Conservation (phyloP, 78 protist species). For the Paratrimastix pyriformis region DNA sequence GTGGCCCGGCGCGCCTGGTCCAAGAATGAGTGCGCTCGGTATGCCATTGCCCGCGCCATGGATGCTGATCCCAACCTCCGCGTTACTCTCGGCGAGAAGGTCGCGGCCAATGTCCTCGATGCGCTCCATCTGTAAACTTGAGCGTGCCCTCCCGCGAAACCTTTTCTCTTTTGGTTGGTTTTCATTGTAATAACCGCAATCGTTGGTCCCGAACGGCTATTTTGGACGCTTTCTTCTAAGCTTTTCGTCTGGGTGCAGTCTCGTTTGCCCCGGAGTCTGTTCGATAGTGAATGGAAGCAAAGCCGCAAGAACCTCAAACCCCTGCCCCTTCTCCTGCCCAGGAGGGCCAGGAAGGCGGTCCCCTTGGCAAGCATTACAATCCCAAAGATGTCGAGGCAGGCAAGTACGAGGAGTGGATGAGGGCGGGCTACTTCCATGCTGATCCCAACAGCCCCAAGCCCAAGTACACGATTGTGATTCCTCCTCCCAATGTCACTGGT, state of each 20-base stretch:
- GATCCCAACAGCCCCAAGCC: constrained; percentile 16
- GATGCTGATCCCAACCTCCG: neutral
- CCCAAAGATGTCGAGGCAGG: constrained; percentile 65
- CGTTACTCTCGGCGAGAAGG: neutral
- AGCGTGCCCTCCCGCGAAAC: too few relatives aligned
- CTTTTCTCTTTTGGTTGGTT: too few relatives aligned
- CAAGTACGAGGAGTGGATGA: constrained; percentile 93
- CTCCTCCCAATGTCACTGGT: constrained; percentile 99
- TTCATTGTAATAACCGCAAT: too few relatives aligned
- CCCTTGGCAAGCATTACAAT: neutral
- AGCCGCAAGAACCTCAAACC: too few relatives aligned
- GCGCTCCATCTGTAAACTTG: too few relatives aligned
- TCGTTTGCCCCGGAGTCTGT: too few relatives aligned
- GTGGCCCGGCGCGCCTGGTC: constrained; percentile 51
- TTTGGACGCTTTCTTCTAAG: too few relatives aligned
- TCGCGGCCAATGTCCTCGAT: neutral
- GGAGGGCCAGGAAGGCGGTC: too few relatives aligned
- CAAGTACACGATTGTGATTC: constrained; percentile 75
- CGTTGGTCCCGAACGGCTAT: too few relatives aligned
- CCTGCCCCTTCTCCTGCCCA: too few relatives aligned
- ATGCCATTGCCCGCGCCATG: constrained; percentile 21
- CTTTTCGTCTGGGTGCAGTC: too few relatives aligned
- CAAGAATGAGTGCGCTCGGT: constrained; percentile 31
- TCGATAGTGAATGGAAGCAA: too few relatives aligned
- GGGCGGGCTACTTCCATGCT: constrained; percentile 36